Evolutionary conservation across 441 rosid genomes (phyloP), one percentile per base, ranked within the genome.

Genomic region (Omphalea diandra): DNA sequence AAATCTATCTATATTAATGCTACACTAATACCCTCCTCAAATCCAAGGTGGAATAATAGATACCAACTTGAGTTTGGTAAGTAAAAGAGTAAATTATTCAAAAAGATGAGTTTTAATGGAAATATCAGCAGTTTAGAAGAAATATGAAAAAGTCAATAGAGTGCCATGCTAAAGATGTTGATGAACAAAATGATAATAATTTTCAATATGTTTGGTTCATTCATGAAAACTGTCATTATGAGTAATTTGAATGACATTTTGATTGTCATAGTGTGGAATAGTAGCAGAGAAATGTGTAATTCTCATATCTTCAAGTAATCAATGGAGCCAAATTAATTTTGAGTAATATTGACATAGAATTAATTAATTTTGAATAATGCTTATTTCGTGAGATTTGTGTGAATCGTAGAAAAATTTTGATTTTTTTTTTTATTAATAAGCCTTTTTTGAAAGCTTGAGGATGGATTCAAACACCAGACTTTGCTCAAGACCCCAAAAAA

Each of bases 1-100:
- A 20, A 4, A 29, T n/a, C n/a, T n/a, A n/a, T n/a, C n/a, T 10
- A 53, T 5, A 24, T 20, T 22, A 53, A 2, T 43, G 20, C 15
- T 47, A 47, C 52, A 15, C 22, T 47, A 47, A 47, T 22, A 27
- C 18, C 17, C 38, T n/a, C 61, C 36, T 56, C 3, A 56, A 56
- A 12, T 36, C 14, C 2, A 56, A 29, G 61, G n/a, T 56, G 61
- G 61, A 36, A 27, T 56, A 31, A 17, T 56, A 3, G 61, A 15
- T 35, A 31, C 38, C 38, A 56, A 56, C 38, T 31, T 56, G 61
- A 56, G 61, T 31, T 56, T 56, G 8, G 20, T 56, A 56, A 56
- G 61, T 56, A 56, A 56, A 17, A 27, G 9, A 56, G 8, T 56
- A 24, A 56, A 56, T 29, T 9, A 17, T 10, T 20, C 2, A 27